Evolutionary conservation across 2,329 filamentous ascomycete genomes (phyloP).

Genomic region (Penicillium sp.): DNA sequence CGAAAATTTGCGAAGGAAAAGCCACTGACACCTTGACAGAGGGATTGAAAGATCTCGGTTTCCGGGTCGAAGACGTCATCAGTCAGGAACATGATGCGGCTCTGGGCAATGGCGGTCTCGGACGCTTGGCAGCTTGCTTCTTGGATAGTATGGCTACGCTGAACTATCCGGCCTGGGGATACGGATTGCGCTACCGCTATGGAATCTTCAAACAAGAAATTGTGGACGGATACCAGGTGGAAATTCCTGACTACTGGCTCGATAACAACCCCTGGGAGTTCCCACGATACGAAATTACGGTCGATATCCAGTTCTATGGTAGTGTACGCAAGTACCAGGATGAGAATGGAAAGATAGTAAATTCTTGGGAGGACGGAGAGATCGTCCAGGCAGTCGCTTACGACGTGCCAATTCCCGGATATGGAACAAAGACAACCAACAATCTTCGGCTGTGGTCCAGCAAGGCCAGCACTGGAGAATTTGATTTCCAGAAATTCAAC

Average conservation of each 20-base stretch:
- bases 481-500: slow-evolving; percentile 99
- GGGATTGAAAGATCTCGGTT: slow-evolving; percentile 84
- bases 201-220: slow-evolving; percentile 99
- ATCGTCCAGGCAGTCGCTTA: slow-evolving; percentile 90
- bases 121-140: slow-evolving; percentile 93
- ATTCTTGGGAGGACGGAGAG: slow-evolving; percentile 89
- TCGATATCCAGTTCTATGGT: slow-evolving; percentile 97
- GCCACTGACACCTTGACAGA: slow-evolving; percentile 52
- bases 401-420: slow-evolving; percentile 90
- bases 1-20: slow-evolving; percentile 9
- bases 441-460: slow-evolving; percentile 97
- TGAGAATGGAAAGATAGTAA: slow-evolving; percentile 70
- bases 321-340: slow-evolving; percentile 73
- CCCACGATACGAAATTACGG: slow-evolving; percentile 88
- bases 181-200: slow-evolving; percentile 92
- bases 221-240: slow-evolving; percentile 94
- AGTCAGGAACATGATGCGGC: slow-evolving; percentile 94
- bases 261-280: slow-evolving; percentile 99
- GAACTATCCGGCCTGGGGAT: slow-evolving; percentile 96
- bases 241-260: slow-evolving; percentile 98
- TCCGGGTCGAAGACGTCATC: slow-evolving; percentile 95
- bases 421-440: slow-evolving; percentile 86
- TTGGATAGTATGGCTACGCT: slow-evolving; percentile 92
- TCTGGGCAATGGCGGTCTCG: slow-evolving; percentile 91
- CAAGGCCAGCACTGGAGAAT: slow-evolving; percentile 94